phyloP scores from a whole-genome alignment of 1,139 yeast genomes.

The Nakaseomyces bracarensis region DNA sequence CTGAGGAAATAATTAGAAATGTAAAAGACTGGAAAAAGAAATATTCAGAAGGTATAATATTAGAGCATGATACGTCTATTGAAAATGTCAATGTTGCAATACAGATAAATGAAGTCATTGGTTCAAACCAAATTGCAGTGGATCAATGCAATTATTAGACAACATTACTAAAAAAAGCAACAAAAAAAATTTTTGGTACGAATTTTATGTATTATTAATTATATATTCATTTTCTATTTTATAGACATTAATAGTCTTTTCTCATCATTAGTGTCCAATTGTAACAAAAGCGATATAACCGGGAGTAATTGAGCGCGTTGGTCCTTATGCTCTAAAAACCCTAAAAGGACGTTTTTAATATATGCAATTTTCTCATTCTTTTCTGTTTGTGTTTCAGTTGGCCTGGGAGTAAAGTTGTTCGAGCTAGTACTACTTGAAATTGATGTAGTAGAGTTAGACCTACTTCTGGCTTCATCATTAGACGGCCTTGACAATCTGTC shows the following conservation, averaged over 20 bases:
- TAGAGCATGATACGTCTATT: constrained; percentile 74
- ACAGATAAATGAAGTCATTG: constrained; percentile 45
- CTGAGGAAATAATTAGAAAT: constrained; percentile 46
- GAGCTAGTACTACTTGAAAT: constrained; percentile 9
- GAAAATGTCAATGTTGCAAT: constrained; percentile 66
- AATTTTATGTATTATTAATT: neutral
- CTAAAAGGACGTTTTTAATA: constrained; percentile 76
- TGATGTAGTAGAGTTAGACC: constrained; percentile 23
- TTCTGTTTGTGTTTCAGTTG: constrained; percentile 25
- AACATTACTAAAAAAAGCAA: neutral
- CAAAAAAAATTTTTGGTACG: neutral
- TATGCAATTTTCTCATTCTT: constrained; percentile 52
- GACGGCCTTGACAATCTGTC: constrained; percentile 19
- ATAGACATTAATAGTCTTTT: constrained; percentile 57
- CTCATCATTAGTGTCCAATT: constrained; percentile 63
- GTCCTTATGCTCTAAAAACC: constrained; percentile 86
- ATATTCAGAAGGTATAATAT: constrained; percentile 52
- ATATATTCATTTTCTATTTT: constrained; percentile 29
- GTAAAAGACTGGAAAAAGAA: constrained; percentile 43
- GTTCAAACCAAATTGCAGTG: constrained; percentile 58
- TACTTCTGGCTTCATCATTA: constrained; percentile 10
- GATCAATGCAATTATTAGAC: constrained; percentile 62
- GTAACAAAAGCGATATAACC: constrained; percentile 68
- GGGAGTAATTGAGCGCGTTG: constrained; percentile 80
- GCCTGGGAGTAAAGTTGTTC: constrained; percentile 7